These are phyloP conservation scores for Chrysosporium queenslandicum DNA, from an alignment of 2,329 filamentous ascomycete species.

Conservation along the genomic window DNA sequence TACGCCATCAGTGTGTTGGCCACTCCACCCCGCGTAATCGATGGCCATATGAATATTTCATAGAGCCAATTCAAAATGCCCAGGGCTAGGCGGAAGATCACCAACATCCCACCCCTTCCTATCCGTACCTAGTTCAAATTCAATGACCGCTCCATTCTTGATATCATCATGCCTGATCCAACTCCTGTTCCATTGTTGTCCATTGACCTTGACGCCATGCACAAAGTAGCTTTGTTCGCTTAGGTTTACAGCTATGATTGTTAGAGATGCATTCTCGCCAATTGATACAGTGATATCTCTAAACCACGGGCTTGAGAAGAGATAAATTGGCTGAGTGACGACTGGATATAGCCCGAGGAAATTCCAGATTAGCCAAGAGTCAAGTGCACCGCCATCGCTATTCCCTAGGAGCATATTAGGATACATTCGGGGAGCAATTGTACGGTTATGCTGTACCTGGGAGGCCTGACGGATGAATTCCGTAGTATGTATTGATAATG, in stretches of 20 bases:
- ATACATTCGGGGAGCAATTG: not conserved
- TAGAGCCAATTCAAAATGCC: conserved; percentile 23
- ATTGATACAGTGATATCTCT: conserved; percentile 28
- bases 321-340: conserved; percentile 40
- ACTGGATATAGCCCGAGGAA: conserved; percentile 41
- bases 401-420: conserved; percentile 26
- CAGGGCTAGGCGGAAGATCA: conserved; percentile 37
- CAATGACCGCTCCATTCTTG: conserved; percentile 35
- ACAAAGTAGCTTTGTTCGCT: conserved; percentile 15
- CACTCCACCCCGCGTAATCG: too few relatives aligned
- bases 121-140: conserved; percentile 32
- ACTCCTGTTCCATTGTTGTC: conserved; percentile 41
- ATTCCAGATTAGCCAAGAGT: conserved; percentile 44
- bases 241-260: conserved; percentile 40
- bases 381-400: conserved; percentile 39
- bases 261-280: conserved; percentile 29
- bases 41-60: not conserved
- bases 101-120: conserved; percentile 41
- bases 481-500: conserved; percentile 36
- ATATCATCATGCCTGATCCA: too few relatives aligned
- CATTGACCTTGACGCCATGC: conserved; percentile 46
- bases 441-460: conserved; percentile 20
- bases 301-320: conserved; percentile 41
- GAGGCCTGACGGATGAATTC: conserved; percentile 32
- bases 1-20: too few relatives aligned